Conservation (phyloP, 495 filamentous ascomycete genomes). For the Paragyromitra xinjiangensis region DNA sequence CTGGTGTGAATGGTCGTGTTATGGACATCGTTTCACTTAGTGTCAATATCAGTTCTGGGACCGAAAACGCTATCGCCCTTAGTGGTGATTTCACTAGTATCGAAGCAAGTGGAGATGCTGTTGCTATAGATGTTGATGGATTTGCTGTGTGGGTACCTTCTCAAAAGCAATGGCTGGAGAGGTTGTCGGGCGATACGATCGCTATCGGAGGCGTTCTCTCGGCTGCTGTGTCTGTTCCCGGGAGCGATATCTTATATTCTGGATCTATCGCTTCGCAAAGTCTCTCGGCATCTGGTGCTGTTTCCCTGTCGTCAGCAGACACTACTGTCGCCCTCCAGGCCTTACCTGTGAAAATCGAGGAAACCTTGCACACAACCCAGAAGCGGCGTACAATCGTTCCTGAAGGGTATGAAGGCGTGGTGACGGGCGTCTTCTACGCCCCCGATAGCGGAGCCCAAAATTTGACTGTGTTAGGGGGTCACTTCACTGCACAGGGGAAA, state of each 20-base stretch:
- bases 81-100: slow-evolving; percentile 82
- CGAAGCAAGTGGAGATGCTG: slow-evolving; percentile 68
- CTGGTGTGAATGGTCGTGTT: slow-evolving; percentile 85
- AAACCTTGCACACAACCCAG: slow-evolving; percentile 53
- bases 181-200: slow-evolving; percentile 72
- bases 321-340: slow-evolving; percentile 61
- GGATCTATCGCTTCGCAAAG: slow-evolving; percentile 79
- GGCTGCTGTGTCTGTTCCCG: slow-evolving; percentile 70
- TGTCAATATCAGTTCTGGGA: slow-evolving; percentile 78
- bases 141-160: slow-evolving; percentile 97
- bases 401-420: slow-evolving; percentile 68
- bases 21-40: slow-evolving; percentile 73
- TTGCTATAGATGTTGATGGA: slow-evolving; percentile 69
- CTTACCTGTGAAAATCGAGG: slow-evolving; percentile 71
- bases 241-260: slow-evolving; percentile 72
- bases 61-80: slow-evolving; percentile 77
- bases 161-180: slow-evolving; percentile 84
- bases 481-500: slow-evolving; percentile 76
- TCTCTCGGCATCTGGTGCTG: slow-evolving; percentile 73
- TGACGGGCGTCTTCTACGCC: slow-evolving; percentile 77
- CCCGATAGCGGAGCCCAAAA: slow-evolving; percentile 70
- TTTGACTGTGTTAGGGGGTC: slow-evolving; percentile 86
- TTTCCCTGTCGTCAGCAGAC: slow-evolving; percentile 66
- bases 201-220: slow-evolving; percentile 75
- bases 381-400: slow-evolving; percentile 68